phyloP scores from a whole-genome alignment of 148 eudicot species.

The Silene uniflora region DNA sequence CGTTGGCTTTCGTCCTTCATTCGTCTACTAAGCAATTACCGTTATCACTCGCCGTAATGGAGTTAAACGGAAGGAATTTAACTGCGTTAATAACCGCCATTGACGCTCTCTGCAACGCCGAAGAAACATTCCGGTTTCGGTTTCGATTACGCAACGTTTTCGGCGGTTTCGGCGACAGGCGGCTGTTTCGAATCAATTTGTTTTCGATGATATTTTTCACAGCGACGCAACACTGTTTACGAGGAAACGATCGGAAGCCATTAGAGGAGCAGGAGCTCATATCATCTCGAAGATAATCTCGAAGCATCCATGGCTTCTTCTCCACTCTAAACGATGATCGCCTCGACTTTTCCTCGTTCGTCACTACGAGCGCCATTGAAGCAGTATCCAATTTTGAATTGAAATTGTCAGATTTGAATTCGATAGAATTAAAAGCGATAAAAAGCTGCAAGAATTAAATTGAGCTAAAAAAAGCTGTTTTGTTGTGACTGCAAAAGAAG shows the following conservation, averaged over 20 bases:
- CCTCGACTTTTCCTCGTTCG: conserved; percentile 19
- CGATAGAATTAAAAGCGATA: neutral
- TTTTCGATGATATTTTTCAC: conserved; percentile 38
- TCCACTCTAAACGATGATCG: conserved; percentile 27
- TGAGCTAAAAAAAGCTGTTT: neutral
- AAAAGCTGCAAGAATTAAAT: neutral
- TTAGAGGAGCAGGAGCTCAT: conserved; percentile 75
- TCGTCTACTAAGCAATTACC: too few species aligned
- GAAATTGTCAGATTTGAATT: neutral
- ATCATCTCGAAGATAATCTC: conserved; percentile 65
- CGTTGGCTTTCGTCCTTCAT: too few species aligned
- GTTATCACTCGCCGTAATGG: conserved; percentile 12
- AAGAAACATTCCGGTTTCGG: conserved; percentile 21
- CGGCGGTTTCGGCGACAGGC: conserved; percentile 1
- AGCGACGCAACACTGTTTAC: conserved; percentile 58
- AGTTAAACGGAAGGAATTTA: conserved; percentile 39
- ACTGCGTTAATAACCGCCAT: conserved; percentile 49
- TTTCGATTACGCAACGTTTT: neutral
- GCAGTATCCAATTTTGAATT: neutral
- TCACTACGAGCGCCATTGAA: neutral
- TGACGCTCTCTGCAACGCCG: conserved; percentile 43
- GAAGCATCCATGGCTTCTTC: conserved; percentile 44
- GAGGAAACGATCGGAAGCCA: conserved; percentile 73
- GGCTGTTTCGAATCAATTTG: conserved; percentile 9
- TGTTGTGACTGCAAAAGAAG: neutral